A percentile compares a stretch with the other conserved stretches of the same genome.
Evolutionary conservation across 1,284 basidiomycete genomes (phyloP).

Genomic region (Meripilus lineatus): DNA sequence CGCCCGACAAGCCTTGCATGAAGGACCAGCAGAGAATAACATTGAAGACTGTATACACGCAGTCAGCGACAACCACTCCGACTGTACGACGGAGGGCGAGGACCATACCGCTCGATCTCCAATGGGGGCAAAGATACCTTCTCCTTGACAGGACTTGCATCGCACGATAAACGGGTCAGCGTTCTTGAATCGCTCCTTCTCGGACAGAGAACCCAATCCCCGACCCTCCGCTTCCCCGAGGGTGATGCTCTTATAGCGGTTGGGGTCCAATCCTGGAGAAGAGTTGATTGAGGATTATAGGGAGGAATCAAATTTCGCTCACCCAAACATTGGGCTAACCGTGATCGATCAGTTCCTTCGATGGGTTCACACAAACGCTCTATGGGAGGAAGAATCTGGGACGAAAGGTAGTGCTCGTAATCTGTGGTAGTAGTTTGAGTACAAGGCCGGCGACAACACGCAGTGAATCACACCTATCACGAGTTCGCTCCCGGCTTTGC

Average conservation of each 20-base stretch:
- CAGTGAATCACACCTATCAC: conserved; percentile 62
- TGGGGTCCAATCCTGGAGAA: conserved; percentile 77
- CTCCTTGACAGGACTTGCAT: conserved; percentile 69
- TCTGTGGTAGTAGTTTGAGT: conserved; percentile 42
- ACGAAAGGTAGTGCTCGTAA: conserved; percentile 88
- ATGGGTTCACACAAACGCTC: conserved; percentile 96
- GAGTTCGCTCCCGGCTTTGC: conserved; percentile 60
- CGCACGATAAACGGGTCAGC: conserved; percentile 64
- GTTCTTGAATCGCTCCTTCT: conserved; percentile 83
- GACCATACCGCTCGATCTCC: conserved; percentile 55
- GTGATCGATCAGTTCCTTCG: conserved; percentile 88
- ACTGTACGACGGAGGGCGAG: background rate
- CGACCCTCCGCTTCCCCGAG: conserved; percentile 54
- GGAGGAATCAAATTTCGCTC: conserved; percentile 19
- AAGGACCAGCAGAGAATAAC: conserved; percentile 41
- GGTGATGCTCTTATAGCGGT: conserved; percentile 55
- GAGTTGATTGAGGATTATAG: conserved; percentile 2
- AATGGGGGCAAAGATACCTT: conserved; percentile 62
- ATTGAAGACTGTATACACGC: conserved; percentile 41
- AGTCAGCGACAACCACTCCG: background rate
- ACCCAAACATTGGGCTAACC: conserved; percentile 95
- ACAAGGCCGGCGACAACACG: background rate
- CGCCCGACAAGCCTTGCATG: conserved; percentile 61
- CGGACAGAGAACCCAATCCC: conserved; percentile 78
- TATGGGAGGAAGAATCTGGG: conserved; percentile 92